Conservation (phyloP, 2,329 filamentous ascomycete genomes). For the Cladosporium sphaerospermum region DNA sequence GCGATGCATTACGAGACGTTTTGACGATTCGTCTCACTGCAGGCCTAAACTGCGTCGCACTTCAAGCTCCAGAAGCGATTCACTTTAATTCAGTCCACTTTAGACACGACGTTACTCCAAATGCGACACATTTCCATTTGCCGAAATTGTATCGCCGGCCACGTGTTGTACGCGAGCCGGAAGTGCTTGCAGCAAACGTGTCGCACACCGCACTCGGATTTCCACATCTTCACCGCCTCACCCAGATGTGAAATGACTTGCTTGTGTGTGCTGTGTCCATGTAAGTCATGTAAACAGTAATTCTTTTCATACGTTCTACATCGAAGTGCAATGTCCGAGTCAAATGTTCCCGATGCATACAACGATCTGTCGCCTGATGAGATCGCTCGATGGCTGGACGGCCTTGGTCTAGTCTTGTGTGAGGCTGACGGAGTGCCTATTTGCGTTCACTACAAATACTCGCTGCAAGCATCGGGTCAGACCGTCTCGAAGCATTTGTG, state of each 20-base stretch:
- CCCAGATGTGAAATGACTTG: no score
- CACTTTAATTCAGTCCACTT: no score
- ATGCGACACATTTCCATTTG: not conserved
- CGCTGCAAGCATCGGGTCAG: conserved; percentile 6
- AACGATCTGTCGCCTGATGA: not conserved
- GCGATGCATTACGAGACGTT: no score
- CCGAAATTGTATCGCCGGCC: not conserved
- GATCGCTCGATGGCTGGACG: not conserved
- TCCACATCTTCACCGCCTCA: not conserved
- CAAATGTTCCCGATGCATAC: not conserved
- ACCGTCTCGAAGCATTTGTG: conserved; percentile 7
- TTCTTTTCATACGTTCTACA: not conserved
- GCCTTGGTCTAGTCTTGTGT: not conserved
- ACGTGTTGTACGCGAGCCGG: not conserved
- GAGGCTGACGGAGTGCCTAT: not conserved
- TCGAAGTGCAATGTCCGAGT: not conserved
- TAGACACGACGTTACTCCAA: no score
- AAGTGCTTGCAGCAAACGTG: not conserved
- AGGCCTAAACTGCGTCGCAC: no score
- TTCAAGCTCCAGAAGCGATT: no score
- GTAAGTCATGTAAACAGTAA: no score
- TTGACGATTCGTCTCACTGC: no score
- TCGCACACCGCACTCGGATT: not conserved
- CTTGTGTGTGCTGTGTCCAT: not conserved
- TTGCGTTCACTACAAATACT: conserved; percentile 5